A percentile compares a stretch with the other conserved stretches of the same genome.
Conservation (phyloP, 192 early-diverging fungal species). For the Linnemannia zychae region DNA sequence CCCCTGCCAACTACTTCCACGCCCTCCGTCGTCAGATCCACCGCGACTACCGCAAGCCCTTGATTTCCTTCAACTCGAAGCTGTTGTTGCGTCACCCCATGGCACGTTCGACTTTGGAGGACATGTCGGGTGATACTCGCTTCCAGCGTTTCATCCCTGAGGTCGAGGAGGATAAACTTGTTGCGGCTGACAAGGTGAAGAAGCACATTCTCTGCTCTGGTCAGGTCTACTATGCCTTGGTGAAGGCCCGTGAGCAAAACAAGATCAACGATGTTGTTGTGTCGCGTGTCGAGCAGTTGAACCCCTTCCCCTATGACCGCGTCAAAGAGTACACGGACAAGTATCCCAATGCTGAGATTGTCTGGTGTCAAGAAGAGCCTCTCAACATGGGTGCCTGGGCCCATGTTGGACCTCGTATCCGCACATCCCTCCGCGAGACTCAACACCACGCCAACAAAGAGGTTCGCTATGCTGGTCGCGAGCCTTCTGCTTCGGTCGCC, state of each 20-base stretch:
- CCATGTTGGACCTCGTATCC: conserved; percentile 89
- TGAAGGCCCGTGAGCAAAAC: conserved; percentile 92
- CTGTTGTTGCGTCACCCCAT: conserved; percentile 93
- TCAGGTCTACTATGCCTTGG: conserved; percentile 96
- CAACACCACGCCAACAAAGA: conserved; percentile 71
- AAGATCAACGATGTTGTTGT: conserved; percentile 90
- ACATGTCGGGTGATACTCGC: conserved; percentile 83
- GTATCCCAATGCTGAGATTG: conserved; percentile 92
- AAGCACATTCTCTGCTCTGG: conserved; percentile 96
- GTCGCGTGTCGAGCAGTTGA: conserved; percentile 94
- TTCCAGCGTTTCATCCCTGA: conserved; percentile 97
- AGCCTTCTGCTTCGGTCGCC: conserved; percentile 89
- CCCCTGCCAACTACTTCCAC: conserved; percentile 99
- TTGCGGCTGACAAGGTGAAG: conserved; percentile 87
- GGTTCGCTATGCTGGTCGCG: conserved; percentile 78
- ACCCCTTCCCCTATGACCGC: conserved; percentile 96
- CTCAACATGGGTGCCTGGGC: conserved; percentile 95
- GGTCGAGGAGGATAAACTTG: conserved; percentile 82
- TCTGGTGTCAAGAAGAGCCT: conserved; percentile 97
- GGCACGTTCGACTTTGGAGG: conserved; percentile 86
- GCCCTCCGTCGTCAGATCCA: conserved; percentile 94
- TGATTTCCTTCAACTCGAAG: conserved; percentile 86
- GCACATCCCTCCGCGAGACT: conserved; percentile 83
- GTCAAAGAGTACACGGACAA: conserved; percentile 88
- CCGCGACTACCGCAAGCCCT: conserved; percentile 97